phyloP scores from a whole-genome alignment of 2,329 filamentous ascomycete genomes.

The Chaetothyriales sp. region DNA sequence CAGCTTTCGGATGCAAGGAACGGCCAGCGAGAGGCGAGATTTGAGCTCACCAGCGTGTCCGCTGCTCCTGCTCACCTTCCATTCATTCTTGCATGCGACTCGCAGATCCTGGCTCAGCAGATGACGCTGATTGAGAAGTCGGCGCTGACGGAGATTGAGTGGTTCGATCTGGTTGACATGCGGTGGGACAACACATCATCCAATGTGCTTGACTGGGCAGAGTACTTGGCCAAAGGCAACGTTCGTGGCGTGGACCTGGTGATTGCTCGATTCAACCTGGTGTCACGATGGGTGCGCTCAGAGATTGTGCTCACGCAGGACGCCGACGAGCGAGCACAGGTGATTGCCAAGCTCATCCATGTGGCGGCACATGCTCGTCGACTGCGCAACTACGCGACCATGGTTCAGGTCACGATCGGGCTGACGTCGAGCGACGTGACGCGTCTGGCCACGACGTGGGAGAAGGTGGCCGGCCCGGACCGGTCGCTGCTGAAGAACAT shows the following conservation, averaged over 20 bases:
- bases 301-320: conserved; percentile 47
- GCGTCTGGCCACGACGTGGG: conserved; percentile 46
- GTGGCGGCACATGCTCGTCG: conserved; percentile 45
- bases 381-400: conserved; percentile 51
- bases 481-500: conserved; percentile 43
- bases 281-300: conserved; percentile 53
- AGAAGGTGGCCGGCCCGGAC: conserved; percentile 41
- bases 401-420: conserved; percentile 52
- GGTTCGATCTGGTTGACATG: conserved; percentile 52
- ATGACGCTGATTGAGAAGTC: conserved; percentile 53
- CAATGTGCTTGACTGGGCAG: conserved; percentile 45
- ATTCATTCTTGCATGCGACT: conserved; percentile 50
- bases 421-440: conserved; percentile 46
- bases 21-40: conserved; percentile 4
- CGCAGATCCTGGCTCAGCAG: conserved; percentile 47
- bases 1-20: background rate
- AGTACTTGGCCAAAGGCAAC: conserved; percentile 43
- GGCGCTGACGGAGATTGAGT: conserved; percentile 52
- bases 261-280: conserved; percentile 52
- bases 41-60: background rate
- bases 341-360: conserved; percentile 51
- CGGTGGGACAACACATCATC: conserved; percentile 45
- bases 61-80: conserved; percentile 38
- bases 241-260: conserved; percentile 48
- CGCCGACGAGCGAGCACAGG: conserved; percentile 44